Conservation (phyloP, 2,329 filamentous ascomycete species). For the Trichoderma pleuroti region DNA sequence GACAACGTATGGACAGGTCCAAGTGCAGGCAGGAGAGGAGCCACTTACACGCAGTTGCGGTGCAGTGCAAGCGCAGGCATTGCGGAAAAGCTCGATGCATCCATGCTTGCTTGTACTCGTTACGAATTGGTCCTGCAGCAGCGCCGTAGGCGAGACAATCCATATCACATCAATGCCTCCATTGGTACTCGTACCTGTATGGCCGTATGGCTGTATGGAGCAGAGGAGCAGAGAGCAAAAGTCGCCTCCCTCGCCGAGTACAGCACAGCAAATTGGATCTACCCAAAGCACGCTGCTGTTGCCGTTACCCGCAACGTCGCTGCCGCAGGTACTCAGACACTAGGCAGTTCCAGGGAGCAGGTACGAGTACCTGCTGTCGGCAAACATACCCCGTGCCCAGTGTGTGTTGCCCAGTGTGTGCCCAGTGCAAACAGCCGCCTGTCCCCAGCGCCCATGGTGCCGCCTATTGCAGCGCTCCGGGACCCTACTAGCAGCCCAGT, state of each 20-base stretch:
- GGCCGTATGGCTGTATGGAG: not conserved
- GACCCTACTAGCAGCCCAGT: slow-evolving; percentile 1
- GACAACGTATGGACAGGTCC: not conserved
- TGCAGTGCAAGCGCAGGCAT: not conserved
- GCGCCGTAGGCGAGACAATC: not conserved
- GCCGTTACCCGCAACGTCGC: not conserved
- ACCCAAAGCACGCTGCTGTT: too few relatives aligned
- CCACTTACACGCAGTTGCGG: not conserved
- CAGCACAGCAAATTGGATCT: not conserved
- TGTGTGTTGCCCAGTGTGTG: slow-evolving; percentile 18
- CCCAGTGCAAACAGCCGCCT: slow-evolving; percentile 5
- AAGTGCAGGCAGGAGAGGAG: not conserved
- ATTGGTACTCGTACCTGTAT: not conserved
- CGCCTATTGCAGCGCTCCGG: not conserved
- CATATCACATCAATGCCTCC: not conserved
- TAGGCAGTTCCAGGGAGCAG: not conserved
- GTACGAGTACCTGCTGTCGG: slow-evolving; percentile 14
- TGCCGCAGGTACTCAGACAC: slow-evolving; percentile 7
- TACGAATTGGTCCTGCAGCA: not conserved
- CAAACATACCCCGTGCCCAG: slow-evolving; percentile 1
- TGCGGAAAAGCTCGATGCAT: not conserved
- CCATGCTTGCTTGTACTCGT: not conserved
- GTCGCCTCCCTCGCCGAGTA: not conserved
- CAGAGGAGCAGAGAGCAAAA: not conserved
- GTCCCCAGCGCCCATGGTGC: slow-evolving; percentile 7